Evolutionary conservation across 2,329 filamentous ascomycete genomes (phyloP).

Genomic region (Ustulina deusta): DNA sequence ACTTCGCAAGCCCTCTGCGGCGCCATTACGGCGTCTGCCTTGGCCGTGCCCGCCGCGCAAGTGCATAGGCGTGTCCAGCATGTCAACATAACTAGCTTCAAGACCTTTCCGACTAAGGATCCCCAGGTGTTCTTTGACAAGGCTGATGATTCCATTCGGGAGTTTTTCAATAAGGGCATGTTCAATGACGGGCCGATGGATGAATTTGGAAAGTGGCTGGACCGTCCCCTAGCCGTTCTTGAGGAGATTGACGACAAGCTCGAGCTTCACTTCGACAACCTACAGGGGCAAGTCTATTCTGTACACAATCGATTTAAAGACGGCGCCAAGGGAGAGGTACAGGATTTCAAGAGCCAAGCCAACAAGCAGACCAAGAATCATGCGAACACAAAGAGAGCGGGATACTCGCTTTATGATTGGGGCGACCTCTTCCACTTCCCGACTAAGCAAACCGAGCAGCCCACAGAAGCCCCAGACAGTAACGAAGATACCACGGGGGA

Average conservation of each 20-base stretch:
- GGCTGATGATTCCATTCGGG: slow-evolving; percentile 38
- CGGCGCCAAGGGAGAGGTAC: background rate
- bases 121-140: slow-evolving; percentile 44
- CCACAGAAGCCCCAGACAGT: background rate
- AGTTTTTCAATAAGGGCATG: slow-evolving; percentile 36
- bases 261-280: slow-evolving; percentile 29
- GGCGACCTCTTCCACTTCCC: slow-evolving; percentile 16
- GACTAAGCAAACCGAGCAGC: background rate
- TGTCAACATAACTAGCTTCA: slow-evolving; percentile 47
- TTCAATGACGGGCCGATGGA: slow-evolving; percentile 40
- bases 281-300: background rate
- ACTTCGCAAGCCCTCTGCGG: slow-evolving; percentile 46
- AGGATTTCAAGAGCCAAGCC: background rate
- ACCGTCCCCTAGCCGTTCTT: slow-evolving; percentile 32
- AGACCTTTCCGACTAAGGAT: slow-evolving; percentile 48
- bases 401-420: slow-evolving; percentile 6
- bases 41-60: slow-evolving; percentile 39
- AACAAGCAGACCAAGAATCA: background rate
- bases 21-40: slow-evolving; percentile 47
- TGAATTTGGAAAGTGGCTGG: slow-evolving; percentile 31
- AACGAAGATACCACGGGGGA: background rate
- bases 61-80: slow-evolving; percentile 40
- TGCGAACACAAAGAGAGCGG: background rate
- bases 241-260: slow-evolving; percentile 28
- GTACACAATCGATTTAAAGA: slow-evolving; percentile 18